phyloP scores from a whole-genome alignment of 2,329 filamentous ascomycete species.

The Diaporthe longicolla region DNA sequence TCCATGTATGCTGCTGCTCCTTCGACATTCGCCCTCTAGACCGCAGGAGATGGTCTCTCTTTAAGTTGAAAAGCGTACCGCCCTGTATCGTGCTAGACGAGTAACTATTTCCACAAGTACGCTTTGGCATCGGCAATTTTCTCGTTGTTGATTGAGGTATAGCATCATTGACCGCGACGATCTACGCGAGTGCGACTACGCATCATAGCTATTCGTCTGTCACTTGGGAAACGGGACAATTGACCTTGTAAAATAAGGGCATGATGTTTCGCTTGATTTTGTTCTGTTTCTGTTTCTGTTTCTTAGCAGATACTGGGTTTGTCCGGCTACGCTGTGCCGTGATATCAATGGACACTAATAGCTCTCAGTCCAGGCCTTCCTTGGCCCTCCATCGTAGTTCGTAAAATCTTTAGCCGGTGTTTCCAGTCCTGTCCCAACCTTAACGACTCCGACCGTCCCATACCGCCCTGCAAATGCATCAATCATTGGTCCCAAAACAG shows the following conservation, averaged over 20 bases:
- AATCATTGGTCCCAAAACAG: background rate
- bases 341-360: slow-evolving; percentile 21
- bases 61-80: background rate
- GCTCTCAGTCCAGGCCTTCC: slow-evolving; percentile 16
- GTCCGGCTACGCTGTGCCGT: background rate
- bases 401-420: slow-evolving; percentile 12
- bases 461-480: slow-evolving; percentile 15
- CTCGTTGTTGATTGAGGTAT: background rate
- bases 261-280: slow-evolving; percentile 25
- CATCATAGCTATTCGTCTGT: background rate
- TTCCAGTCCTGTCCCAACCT: slow-evolving; percentile 22
- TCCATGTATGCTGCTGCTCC: too few species aligned
- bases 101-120: background rate
- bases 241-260: background rate
- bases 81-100: background rate
- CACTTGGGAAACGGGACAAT: background rate
- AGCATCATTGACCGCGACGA: background rate
- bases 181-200: background rate
- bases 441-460: slow-evolving; percentile 32
- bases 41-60: too few species aligned
- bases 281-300: slow-evolving; percentile 27
- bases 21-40: too few species aligned
- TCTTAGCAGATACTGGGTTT: slow-evolving; percentile 31
- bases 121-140: too few species aligned
- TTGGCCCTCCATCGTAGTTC: slow-evolving; percentile 9